Conservation (phyloP, 306 rosid species). For the Gleditsia sinensis region DNA sequence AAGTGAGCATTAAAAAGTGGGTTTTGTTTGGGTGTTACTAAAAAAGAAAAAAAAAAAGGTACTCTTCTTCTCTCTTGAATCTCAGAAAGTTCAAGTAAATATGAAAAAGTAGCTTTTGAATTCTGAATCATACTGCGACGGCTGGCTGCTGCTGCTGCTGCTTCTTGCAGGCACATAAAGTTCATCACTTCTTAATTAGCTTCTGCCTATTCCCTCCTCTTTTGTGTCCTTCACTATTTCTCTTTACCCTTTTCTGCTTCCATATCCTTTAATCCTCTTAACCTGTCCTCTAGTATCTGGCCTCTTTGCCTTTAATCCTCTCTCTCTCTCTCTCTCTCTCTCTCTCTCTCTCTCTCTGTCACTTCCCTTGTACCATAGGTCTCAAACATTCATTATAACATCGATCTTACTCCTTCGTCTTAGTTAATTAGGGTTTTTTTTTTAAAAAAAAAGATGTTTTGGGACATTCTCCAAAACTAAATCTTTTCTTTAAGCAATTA, state of each 20-base stretch:
- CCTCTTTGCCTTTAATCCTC: not conserved
- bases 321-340: too few species aligned
- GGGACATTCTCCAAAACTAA: too few species aligned
- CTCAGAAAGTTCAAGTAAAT: not conserved
- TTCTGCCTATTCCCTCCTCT: not conserved
- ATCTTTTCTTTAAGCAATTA: too few species aligned
- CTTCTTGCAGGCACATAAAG: not conserved
- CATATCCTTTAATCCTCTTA: slow-evolving; percentile 2
- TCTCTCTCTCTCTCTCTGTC: too few species aligned
- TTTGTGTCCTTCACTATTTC: not conserved
- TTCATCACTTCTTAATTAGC: not conserved
- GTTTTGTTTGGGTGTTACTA: not conserved
- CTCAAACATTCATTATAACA: too few species aligned
- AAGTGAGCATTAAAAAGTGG: not conserved
- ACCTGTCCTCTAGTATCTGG: not conserved
- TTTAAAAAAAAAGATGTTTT: too few species aligned
- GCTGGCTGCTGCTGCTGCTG: not conserved
- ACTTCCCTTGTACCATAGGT: too few species aligned
- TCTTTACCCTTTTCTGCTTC: slow-evolving; percentile 4
- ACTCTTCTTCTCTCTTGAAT: not conserved
- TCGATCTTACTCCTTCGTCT: too few species aligned
- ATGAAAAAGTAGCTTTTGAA: not conserved
- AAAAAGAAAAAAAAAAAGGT: not conserved
- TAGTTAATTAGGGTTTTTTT: too few species aligned
- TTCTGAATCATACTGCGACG: not conserved